A percentile compares a stretch with the other conserved stretches of the same genome.
phyloP scores from a whole-genome alignment of 345 rosid genomes.

The Citrus maxima region DNA sequence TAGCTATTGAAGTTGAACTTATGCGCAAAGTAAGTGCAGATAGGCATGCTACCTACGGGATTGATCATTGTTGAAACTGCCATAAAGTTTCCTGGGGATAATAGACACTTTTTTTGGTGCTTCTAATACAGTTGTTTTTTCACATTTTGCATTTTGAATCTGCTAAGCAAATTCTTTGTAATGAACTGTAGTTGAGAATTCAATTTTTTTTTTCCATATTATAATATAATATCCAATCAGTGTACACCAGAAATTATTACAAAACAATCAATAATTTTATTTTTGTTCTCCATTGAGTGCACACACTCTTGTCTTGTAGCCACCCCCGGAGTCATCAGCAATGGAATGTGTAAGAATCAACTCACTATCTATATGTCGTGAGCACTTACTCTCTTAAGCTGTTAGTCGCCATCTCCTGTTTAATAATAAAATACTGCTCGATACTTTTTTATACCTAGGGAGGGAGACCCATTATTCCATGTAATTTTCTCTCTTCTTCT shows the following conservation, averaged over 20 bases:
- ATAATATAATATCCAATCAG: neutral
- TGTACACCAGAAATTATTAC: neutral
- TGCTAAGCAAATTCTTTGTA: conserved; percentile 24
- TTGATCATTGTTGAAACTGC: conserved; percentile 14
- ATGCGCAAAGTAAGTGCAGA: neutral
- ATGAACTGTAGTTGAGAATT: conserved; percentile 19
- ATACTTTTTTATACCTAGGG: too few relatives aligned
- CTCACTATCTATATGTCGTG: too few relatives aligned
- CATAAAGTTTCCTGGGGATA: conserved; percentile 9
- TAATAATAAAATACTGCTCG: too few relatives aligned
- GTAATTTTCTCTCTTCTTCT: neutral
- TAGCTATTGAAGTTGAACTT: conserved; percentile 4
- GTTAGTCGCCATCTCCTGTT: too few relatives aligned
- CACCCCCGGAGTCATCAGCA: too few relatives aligned
- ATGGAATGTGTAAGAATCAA: too few relatives aligned
- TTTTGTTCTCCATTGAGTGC: neutral
- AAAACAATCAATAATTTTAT: neutral
- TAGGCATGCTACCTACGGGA: neutral
- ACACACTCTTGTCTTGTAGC: too few relatives aligned
- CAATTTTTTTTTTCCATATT: neutral
- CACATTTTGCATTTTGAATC: conserved; percentile 3
- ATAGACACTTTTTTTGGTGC: conserved; percentile 10
- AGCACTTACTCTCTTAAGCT: too few relatives aligned
- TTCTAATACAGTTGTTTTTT: neutral
- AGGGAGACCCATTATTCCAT: too few relatives aligned